A percentile compares a stretch with the other conserved stretches of the same genome.
phyloP scores from a whole-genome alignment of 805 yeast species.

The Candida nemodendra region DNA sequence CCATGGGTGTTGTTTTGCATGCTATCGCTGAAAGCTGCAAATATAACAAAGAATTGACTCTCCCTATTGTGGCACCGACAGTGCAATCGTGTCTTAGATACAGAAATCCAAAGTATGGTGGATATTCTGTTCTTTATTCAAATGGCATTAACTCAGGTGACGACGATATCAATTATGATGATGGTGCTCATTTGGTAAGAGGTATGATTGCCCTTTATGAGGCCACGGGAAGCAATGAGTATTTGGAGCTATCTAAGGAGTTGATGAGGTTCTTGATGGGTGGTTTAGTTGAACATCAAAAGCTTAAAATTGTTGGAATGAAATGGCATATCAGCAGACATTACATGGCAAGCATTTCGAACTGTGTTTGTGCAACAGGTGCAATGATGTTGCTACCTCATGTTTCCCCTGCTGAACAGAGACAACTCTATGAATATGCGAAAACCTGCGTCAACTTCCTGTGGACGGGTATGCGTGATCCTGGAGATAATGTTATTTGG shows the following conservation, averaged over 20 bases:
- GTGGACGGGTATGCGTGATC: slow-evolving; percentile 49
- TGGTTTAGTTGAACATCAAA: slow-evolving; percentile 54
- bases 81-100: slow-evolving; percentile 49
- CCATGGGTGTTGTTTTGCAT: slow-evolving; percentile 63
- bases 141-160: slow-evolving; percentile 51
- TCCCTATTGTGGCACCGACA: slow-evolving; percentile 53
- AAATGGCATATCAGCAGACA: slow-evolving; percentile 62
- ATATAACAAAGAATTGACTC: slow-evolving; percentile 48
- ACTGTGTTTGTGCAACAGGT: slow-evolving; percentile 64
- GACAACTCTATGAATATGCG: slow-evolving; percentile 53
- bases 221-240: slow-evolving; percentile 55
- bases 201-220: slow-evolving; percentile 66
- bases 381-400: slow-evolving; percentile 55
- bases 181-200: slow-evolving; percentile 72
- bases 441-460: slow-evolving; percentile 59
- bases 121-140: slow-evolving; percentile 63
- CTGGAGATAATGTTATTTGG: slow-evolving; percentile 51
- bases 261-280: slow-evolving; percentile 63
- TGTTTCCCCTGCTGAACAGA: slow-evolving; percentile 38
- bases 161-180: slow-evolving; percentile 67
- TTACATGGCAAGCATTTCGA: slow-evolving; percentile 65
- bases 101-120: slow-evolving; percentile 49
- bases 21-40: slow-evolving; percentile 66
- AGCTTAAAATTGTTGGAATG: slow-evolving; percentile 56
- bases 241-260: slow-evolving; percentile 56